Conservation (phyloP, 2,329 filamentous ascomycete species). For the Penicillium sp. region DNA sequence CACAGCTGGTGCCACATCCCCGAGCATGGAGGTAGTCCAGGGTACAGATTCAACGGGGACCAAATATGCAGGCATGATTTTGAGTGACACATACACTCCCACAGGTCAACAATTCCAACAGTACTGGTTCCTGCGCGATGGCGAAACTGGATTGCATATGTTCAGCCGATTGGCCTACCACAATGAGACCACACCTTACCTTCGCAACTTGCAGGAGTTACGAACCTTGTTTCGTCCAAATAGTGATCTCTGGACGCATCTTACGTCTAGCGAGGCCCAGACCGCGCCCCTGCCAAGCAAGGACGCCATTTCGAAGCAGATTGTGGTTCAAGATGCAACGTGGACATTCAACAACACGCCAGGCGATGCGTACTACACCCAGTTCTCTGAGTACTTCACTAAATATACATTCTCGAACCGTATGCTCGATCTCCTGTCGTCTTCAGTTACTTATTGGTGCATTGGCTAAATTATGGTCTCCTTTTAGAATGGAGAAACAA, state of each 20-base stretch:
- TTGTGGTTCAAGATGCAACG: conserved; percentile 63
- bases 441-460: not conserved
- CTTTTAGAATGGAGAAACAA: conserved; percentile 55
- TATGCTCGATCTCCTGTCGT: not conserved
- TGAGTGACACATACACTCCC: conserved; percentile 59
- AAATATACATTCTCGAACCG: conserved; percentile 64
- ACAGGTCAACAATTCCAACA: conserved; percentile 63
- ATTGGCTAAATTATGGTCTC: not conserved
- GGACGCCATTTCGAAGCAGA: conserved; percentile 39
- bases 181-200: conserved; percentile 56
- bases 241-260: conserved; percentile 61
- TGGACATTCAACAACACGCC: conserved; percentile 60
- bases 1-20: conserved; percentile 55
- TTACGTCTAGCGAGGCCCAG: conserved; percentile 58
- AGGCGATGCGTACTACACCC: conserved; percentile 55
- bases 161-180: conserved; percentile 62
- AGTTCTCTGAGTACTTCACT: conserved; percentile 63
- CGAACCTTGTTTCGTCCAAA: conserved; percentile 63
- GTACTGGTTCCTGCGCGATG: conserved; percentile 64
- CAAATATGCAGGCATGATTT: conserved; percentile 58
- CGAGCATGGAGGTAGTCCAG: conserved; percentile 53
- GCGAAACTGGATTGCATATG: conserved; percentile 62
- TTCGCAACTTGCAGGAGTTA: conserved; percentile 62
- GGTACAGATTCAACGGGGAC: conserved; percentile 53
- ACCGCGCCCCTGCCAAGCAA: conserved; percentile 54